Conservation (phyloP, 2,329 filamentous ascomycete genomes). For the Penicillium paneum region DNA sequence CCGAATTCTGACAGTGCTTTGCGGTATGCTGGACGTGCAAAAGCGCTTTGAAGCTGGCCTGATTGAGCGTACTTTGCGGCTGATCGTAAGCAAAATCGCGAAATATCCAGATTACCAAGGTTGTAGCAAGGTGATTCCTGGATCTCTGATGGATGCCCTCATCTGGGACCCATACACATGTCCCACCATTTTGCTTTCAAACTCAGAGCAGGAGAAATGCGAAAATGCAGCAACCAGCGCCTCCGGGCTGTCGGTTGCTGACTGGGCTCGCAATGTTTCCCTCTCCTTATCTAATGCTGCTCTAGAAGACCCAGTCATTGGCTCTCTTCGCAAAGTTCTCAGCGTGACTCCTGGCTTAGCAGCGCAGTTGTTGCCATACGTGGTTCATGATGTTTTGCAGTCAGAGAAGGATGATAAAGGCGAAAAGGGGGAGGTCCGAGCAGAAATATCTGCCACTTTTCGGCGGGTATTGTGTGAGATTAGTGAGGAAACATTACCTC, state of each 20-base stretch:
- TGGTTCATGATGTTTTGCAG: constrained; percentile 76
- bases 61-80: constrained; percentile 46
- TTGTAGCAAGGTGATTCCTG: constrained; percentile 38
- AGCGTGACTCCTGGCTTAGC: constrained; percentile 66
- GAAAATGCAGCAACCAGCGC: constrained; percentile 17
- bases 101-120: constrained; percentile 30
- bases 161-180: constrained; percentile 44
- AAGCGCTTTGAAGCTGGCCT: constrained; percentile 48
- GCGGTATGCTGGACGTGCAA: constrained; percentile 58
- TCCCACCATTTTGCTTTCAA: constrained; percentile 29
- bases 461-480: constrained; percentile 59
- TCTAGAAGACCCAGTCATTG: constrained; percentile 64
- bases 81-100: constrained; percentile 39
- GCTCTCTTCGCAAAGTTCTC: constrained; percentile 65
- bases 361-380: constrained; percentile 71
- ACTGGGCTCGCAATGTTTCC: constrained; percentile 37
- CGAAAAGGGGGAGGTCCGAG: constrained; percentile 57
- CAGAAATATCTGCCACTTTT: constrained; percentile 63
- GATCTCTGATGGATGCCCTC: constrained; percentile 39
- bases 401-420: constrained; percentile 64
- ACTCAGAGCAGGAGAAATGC: constrained; percentile 19
- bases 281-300: constrained; percentile 58
- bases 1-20: constrained; percentile 60
- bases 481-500: constrained; percentile 51
- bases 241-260: constrained; percentile 20